phyloP scores from a whole-genome alignment of 1,139 yeast genomes.

The Taphrina betulina region DNA sequence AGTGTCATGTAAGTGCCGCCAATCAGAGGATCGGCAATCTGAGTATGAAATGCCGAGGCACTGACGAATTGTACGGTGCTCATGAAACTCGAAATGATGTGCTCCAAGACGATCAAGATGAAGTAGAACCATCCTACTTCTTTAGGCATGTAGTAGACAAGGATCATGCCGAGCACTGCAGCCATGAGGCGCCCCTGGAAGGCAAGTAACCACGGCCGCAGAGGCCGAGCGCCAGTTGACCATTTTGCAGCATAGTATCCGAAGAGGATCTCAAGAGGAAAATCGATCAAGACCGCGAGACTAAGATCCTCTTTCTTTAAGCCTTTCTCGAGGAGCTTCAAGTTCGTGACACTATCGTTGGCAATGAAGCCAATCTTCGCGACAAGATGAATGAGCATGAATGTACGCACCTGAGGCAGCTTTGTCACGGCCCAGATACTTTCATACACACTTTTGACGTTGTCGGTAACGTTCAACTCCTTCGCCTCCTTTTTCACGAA shows the following conservation, averaged over 20 bases:
- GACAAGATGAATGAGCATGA: constrained; percentile 70
- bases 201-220: constrained; percentile 87
- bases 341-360: constrained; percentile 91
- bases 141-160: constrained; percentile 70
- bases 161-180: constrained; percentile 70
- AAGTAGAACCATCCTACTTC: constrained; percentile 59
- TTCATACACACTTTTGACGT: constrained; percentile 55
- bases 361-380: constrained; percentile 93
- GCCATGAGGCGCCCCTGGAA: constrained; percentile 79
- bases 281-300: constrained; percentile 85
- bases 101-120: constrained; percentile 70
- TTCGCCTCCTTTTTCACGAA: constrained; percentile 47
- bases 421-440: constrained; percentile 76
- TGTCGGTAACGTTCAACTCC: constrained; percentile 46
- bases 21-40: constrained; percentile 89
- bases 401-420: constrained; percentile 71
- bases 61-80: constrained; percentile 93
- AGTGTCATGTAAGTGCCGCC: constrained; percentile 99
- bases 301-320: constrained; percentile 91
- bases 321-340: constrained; percentile 89
- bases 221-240: constrained; percentile 72
- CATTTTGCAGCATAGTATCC: constrained; percentile 96
- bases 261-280: constrained; percentile 91
- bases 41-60: constrained; percentile 89
- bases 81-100: constrained; percentile 85